Percentiles rank a stretch among this genome's conserved stretches.
phyloP scores from a whole-genome alignment of 306 rosid genomes.

The Cicer cuneatum region DNA sequence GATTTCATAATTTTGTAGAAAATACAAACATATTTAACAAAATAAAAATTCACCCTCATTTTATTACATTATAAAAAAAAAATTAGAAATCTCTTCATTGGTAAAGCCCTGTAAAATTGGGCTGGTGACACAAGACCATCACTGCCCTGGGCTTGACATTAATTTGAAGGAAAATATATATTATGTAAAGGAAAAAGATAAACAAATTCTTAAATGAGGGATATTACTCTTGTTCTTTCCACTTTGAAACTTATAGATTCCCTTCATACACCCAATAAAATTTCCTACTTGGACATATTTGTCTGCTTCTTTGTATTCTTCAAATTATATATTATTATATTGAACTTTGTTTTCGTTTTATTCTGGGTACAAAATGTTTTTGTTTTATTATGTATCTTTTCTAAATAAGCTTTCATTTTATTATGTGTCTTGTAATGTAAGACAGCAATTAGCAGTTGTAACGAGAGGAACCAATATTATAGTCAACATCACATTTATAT shows the following conservation, averaged over 20 bases:
- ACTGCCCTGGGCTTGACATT: too few species aligned
- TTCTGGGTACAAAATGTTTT: too few species aligned
- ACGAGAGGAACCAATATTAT: neutral
- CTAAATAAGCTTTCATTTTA: neutral
- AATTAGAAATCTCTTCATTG: too few species aligned
- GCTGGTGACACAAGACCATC: too few species aligned
- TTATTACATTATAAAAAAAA: too few species aligned
- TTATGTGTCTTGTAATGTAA: conserved; percentile 21
- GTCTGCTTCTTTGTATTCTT: neutral
- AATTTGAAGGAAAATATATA: neutral
- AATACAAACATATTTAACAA: too few species aligned
- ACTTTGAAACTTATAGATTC: neutral
- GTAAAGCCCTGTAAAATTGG: too few species aligned
- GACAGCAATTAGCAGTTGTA: conserved; percentile 32
- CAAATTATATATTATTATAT: neutral
- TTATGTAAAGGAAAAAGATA: too few species aligned
- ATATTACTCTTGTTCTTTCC: neutral
- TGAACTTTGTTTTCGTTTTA: neutral
- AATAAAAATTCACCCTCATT: too few species aligned
- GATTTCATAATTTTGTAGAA: too few species aligned
- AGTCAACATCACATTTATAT: neutral
- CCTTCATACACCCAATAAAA: neutral
- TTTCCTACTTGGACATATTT: neutral
- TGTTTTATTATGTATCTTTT: too few species aligned
- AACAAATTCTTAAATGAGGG: too few species aligned